Conservation (phyloP, 495 filamentous ascomycete species). For the Hypoxylon cercidicola region DNA sequence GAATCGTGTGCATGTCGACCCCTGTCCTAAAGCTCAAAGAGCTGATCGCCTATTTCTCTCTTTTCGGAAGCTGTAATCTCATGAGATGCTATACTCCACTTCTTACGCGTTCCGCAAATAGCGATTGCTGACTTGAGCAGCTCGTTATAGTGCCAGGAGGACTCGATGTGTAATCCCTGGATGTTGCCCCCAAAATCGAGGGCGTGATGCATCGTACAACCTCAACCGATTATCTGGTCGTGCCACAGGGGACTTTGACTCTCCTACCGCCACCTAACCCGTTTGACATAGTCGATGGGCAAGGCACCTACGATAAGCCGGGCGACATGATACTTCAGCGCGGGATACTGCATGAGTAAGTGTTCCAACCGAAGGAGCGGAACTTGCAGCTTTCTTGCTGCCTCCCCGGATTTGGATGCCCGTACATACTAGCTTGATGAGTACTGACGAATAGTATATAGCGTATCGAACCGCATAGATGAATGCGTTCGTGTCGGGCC, state of each 20-base stretch:
- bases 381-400: not conserved
- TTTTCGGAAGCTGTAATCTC: not conserved
- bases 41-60: constrained; percentile 4
- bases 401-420: not conserved
- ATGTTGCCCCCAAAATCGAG: constrained; percentile 39
- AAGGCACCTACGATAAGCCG: constrained; percentile 36
- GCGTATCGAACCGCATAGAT: constrained; percentile 39
- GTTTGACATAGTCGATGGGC: constrained; percentile 30
- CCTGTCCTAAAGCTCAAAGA: not conserved
- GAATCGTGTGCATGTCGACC: constrained; percentile 32
- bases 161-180: constrained; percentile 44
- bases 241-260: constrained; percentile 35
- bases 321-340: constrained; percentile 44
- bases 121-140: constrained; percentile 23
- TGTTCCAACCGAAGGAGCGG: constrained; percentile 14
- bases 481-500: constrained; percentile 39
- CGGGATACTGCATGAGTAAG: constrained; percentile 47
- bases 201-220: constrained; percentile 44
- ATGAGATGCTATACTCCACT: constrained; percentile 8
- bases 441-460: constrained; percentile 25
- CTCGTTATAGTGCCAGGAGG: constrained; percentile 38
- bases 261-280: constrained; percentile 35
- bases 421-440: not conserved
- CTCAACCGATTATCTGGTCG: constrained; percentile 43
- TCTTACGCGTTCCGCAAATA: constrained; percentile 23